Evolutionary conservation across 768 basidiomycete genomes (phyloP), one percentile per base, ranked within the genome.

Genomic region (Chalciporus piperatus): DNA sequence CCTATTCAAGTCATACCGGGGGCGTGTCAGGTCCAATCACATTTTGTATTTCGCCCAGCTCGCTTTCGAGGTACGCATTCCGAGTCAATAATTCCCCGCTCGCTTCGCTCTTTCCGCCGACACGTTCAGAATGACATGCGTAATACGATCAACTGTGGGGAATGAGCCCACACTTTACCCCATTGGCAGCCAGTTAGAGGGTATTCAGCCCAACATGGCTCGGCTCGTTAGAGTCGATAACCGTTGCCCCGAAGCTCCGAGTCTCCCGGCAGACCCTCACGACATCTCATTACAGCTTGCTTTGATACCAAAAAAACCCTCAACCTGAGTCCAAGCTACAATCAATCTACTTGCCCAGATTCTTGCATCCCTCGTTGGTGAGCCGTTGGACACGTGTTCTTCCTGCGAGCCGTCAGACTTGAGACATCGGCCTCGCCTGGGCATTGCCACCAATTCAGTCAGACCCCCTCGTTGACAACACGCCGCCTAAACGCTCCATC

Each of bases 391-490:
- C 60, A 55, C 51, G 59, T 51, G 59, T 45, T 19, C 27, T 25
- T 28, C 41, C 50, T 47, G 12, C n/a, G n/a, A n/a, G n/a, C n/a
- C n/a, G n/a, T 32, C 44, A 44, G 32, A n/a, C n/a, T 37, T 16
- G 35, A 37, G 6, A 35, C 48, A 30, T 51, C 40, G 35, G 47
- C 25, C 25, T 58, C 27, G 53, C 43, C 33, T 39, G 47, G 38
- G 25, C 22, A 47, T 39, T 43, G 42, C 40, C 42, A 48, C 47
- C 10, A 35, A 44, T 43, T 52, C 47, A 44, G 20, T 57, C 45
- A 42, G 45, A 43, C 4, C 17, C 38, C 65, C 60, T 67, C 65
- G 46, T 65, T 64, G 65, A 47, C 41, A 45, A 41, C 64, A 56
- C 23, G 60, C 58, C 58, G 63, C 47, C 33, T n/a, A 42, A 41